Base-by-base conservation (phyloP, 495 filamentous ascomycete genomes). In the Mytilinidion resinicola region DNA sequence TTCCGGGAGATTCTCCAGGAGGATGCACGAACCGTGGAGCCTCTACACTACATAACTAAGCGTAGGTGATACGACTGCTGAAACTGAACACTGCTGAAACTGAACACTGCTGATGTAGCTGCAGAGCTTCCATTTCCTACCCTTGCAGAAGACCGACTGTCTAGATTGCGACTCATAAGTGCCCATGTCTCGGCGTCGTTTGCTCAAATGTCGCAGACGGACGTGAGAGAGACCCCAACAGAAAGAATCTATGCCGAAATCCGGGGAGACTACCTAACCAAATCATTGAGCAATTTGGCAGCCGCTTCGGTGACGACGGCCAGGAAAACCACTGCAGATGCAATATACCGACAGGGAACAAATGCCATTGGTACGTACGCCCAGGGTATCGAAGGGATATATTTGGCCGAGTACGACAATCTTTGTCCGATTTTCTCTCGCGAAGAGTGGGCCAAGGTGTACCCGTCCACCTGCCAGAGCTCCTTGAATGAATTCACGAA, bases 361-460 rank as follows among this genome's bases (percentile, higher is more conserved):
- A 96, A 91, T 71, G 93, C 90, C 14, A 95, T 97, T 62, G 88
- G 87, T 0, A 88, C 85, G 25, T 99, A 99, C 62, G 88, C 89
- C 0, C 85, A 85, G 61, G 88, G 85, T 1, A 81, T 97, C 74
- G 90, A 96, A 70, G 85, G 83, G 3, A 83, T 96, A 53, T 91
- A 96, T 64, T 71, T 83, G 20, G 82, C 89, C 34, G 93, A 99
- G 70, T 90, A 95, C 71, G 88, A 90, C 25, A 95, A 88, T 60
- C 86, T 97, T 46, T 85, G 83, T 61, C 81, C 79, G 49, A 81
- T 97, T 48, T 97, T 96, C 69, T 81, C 83, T 12, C 82, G 88
- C 2, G 87, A 91, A 25, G 86, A 95, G 67, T 95, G 89, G 83
- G 83, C 84, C 1, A 75, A 80, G 7, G 85, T 90, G 17, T 83